These are phyloP conservation scores for Hyaloscypha variabilis DNA, from an alignment of 495 filamentous ascomycete genomes.

Conservation along the genomic window DNA sequence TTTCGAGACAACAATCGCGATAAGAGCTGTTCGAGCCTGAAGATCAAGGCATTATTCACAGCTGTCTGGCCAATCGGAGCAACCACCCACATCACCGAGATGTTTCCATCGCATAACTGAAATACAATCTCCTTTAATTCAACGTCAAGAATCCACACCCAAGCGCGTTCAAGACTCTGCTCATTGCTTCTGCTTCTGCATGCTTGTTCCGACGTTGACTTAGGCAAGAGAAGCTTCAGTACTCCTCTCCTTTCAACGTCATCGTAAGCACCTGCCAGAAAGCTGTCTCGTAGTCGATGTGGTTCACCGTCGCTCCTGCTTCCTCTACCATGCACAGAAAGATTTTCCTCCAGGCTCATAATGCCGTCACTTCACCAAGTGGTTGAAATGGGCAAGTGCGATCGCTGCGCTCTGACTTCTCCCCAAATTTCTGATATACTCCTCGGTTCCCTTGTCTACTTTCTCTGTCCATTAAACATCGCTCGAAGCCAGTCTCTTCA, in stretches of 20 bases:
- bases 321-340: too few species aligned
- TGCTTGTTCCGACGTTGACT: background rate
- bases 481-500: background rate
- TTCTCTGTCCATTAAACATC: background rate
- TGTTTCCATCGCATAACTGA: background rate
- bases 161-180: background rate
- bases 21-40: background rate
- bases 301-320: background rate
- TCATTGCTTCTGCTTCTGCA: too few species aligned
- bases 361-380: too few species aligned
- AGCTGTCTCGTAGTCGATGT: background rate
- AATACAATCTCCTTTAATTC: background rate
- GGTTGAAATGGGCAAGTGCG: background rate
- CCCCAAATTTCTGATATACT: background rate
- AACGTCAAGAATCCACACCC: constrained; percentile 2
- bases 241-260: too few species aligned
- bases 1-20: constrained; percentile 2
- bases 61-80: too few species aligned
- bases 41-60: background rate
- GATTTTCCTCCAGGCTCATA: too few species aligned
- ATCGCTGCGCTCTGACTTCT: background rate
- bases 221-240: too few species aligned
- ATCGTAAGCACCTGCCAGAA: too few species aligned
- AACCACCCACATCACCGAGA: background rate
- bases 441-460: background rate